Percentiles rank a stretch among this genome's conserved stretches.
Conservation (phyloP, 2,329 filamentous ascomycete genomes). For the Pseudocercospora crystallina region DNA sequence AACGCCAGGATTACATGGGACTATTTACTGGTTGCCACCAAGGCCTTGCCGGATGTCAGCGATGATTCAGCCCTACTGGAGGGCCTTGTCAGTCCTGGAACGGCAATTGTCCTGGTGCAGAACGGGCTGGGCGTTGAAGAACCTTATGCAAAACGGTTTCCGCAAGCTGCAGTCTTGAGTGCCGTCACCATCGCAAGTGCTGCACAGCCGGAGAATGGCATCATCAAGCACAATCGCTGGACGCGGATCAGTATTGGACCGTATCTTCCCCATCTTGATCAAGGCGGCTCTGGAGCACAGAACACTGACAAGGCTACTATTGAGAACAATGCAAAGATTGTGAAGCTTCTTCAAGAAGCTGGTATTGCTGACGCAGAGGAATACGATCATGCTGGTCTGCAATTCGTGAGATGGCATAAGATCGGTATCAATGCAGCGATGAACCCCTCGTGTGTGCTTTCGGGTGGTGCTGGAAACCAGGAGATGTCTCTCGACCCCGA, state of each 20-base stretch:
- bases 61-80: conserved; percentile 62
- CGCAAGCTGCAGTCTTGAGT: conserved; percentile 60
- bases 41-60: conserved; percentile 66
- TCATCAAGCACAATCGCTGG: conserved; percentile 71
- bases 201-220: conserved; percentile 63
- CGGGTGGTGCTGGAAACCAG: conserved; percentile 63
- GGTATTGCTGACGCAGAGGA: conserved; percentile 65
- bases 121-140: conserved; percentile 71
- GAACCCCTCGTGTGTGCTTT: conserved; percentile 70
- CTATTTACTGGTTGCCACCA: conserved; percentile 69
- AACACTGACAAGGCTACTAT: conserved; percentile 28
- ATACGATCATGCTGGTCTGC: conserved; percentile 65
- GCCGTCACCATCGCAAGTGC: conserved; percentile 70
- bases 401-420: conserved; percentile 73
- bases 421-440: conserved; percentile 74
- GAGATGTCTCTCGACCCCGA: conserved; percentile 66
- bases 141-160: conserved; percentile 64
- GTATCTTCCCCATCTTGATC: conserved; percentile 55
- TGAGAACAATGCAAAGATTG: conserved; percentile 50
- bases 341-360: conserved; percentile 58
- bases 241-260: conserved; percentile 69
- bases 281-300: conserved; percentile 29
- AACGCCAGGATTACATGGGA: conserved; percentile 54
- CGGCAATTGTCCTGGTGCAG: conserved; percentile 66
- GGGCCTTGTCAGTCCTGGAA: conserved; percentile 56